Evolutionary conservation across 306 rosid genomes (phyloP).

Genomic region (Vigna radiata): DNA sequence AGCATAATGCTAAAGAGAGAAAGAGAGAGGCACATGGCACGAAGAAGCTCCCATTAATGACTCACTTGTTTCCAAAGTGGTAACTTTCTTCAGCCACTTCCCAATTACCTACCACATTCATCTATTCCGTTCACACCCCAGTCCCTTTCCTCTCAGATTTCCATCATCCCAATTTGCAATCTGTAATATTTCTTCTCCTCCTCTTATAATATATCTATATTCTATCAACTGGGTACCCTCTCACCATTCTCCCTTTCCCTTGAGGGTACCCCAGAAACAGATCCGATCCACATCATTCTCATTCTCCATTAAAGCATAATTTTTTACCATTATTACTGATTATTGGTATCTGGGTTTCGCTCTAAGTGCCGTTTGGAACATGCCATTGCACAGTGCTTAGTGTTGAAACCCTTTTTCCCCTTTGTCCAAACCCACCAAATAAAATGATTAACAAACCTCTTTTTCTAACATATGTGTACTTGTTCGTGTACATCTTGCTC

Average conservation of each 20-base stretch:
- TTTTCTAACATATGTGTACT: conserved; percentile 80
- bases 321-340: neutral
- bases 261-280: conserved; percentile 40
- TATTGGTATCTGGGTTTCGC: neutral
- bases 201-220: neutral
- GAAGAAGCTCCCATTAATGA: conserved; percentile 28
- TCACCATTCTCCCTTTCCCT: neutral
- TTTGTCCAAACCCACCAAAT: neutral
- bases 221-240: conserved; percentile 3
- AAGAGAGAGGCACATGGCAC: neutral
- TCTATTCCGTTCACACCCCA: neutral
- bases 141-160: conserved; percentile 13
- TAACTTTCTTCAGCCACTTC: conserved; percentile 13
- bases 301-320: neutral
- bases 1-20: neutral
- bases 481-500: conserved; percentile 80
- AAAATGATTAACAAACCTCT: conserved; percentile 78
- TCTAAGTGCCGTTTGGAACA: neutral
- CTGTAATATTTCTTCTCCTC: neutral
- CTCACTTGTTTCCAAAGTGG: conserved; percentile 9
- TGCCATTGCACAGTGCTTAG: neutral
- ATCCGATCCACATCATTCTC: conserved; percentile 36
- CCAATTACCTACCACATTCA: neutral
- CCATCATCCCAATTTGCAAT: conserved; percentile 6
- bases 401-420: neutral